Evolutionary conservation across 2,329 filamentous ascomycete species (phyloP), one percentile per base, ranked within the genome.

Genomic region (Cercospora sp.): DNA sequence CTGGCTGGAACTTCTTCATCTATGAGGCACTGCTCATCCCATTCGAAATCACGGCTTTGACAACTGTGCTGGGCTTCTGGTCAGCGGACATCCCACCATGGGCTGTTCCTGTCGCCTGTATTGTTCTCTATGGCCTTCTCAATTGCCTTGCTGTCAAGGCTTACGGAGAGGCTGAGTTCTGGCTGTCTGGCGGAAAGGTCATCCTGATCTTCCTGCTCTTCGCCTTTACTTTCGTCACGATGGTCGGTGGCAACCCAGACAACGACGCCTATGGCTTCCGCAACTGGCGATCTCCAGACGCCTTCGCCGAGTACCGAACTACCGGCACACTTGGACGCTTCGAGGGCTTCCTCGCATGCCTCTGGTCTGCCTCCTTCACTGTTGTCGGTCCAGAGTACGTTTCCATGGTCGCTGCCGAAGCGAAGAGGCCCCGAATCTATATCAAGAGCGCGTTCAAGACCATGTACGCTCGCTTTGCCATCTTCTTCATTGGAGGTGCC

Each of bases 1-100:
- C 78, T 48, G 84, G 83, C n/a, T 77, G 74, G 74, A 76, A 76
- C 70, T 77, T 85, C 72, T 84, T 84, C 70, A 77, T 85, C 45
- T 85, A 85, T 70, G 83, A 86, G 71, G 80, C 83, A 1, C 66
- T 86, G 9, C 77, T 85, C 1, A 84, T 86, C 7, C 84, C 84
- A 0, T 85, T 84, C 69, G 84, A 86, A 69, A 85, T 86, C 64
- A 82, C 83, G 0, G 82, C 82, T 33, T 75, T 83, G 40, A 80
- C 75, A 58, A 75, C 81, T 5, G 75, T 83, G 28, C 71, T 82
- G 45, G 72, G 76, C 20, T 83, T 78, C 73, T 83, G 81, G 78
- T 71, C 80, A 40, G 80, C 84, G 69, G 78, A 83, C 59, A 83
- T 83, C 23, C 81, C 81, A 18, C 71, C 83, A 72, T 73, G 77